These are phyloP conservation scores for Furcasterigmium sp. DNA, from an alignment of 2,329 filamentous ascomycete species.

Conservation along the genomic window DNA sequence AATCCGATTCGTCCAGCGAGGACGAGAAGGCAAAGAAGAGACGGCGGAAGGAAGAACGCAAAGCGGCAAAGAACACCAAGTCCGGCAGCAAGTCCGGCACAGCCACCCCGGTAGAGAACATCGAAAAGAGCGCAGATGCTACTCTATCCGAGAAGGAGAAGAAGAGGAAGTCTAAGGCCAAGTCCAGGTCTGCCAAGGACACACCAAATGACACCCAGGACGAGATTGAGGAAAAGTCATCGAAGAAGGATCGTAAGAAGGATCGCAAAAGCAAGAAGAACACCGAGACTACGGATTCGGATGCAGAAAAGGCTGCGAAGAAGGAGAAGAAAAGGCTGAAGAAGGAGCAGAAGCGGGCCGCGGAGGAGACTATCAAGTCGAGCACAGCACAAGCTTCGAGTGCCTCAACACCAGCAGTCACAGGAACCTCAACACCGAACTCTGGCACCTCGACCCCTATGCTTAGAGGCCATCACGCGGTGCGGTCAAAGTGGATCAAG, in stretches of 20 bases:
- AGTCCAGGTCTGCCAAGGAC: slow-evolving; percentile 18
- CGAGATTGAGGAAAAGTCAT: slow-evolving; percentile 13
- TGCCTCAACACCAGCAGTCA: slow-evolving; percentile 21
- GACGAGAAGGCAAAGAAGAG: slow-evolving; percentile 30
- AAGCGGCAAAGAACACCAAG: slow-evolving; percentile 22
- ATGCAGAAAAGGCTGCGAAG: slow-evolving; percentile 37
- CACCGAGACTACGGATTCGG: slow-evolving; percentile 23
- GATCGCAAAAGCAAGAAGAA: slow-evolving; percentile 33
- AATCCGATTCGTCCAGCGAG: slow-evolving; percentile 19
- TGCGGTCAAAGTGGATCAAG: slow-evolving; percentile 77
- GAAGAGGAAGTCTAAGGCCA: slow-evolving; percentile 36
- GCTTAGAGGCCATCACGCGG: slow-evolving; percentile 59
- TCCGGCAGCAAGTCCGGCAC: slow-evolving; percentile 1
- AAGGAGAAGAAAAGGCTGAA: slow-evolving; percentile 44
- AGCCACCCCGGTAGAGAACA: neutral
- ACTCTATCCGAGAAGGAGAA: slow-evolving; percentile 20
- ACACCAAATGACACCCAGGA: slow-evolving; percentile 17
- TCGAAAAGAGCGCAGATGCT: slow-evolving; percentile 10
- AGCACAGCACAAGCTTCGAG: slow-evolving; percentile 11
- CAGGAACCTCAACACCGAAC: slow-evolving; percentile 31
- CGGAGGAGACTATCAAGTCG: slow-evolving; percentile 27
- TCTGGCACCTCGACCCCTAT: slow-evolving; percentile 39
- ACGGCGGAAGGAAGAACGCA: slow-evolving; percentile 28
- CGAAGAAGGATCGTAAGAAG: slow-evolving; percentile 20
- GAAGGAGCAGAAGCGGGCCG: slow-evolving; percentile 34